Evolutionary conservation across 768 basidiomycete species (phyloP).

Genomic region (Tephrocybe sp.): DNA sequence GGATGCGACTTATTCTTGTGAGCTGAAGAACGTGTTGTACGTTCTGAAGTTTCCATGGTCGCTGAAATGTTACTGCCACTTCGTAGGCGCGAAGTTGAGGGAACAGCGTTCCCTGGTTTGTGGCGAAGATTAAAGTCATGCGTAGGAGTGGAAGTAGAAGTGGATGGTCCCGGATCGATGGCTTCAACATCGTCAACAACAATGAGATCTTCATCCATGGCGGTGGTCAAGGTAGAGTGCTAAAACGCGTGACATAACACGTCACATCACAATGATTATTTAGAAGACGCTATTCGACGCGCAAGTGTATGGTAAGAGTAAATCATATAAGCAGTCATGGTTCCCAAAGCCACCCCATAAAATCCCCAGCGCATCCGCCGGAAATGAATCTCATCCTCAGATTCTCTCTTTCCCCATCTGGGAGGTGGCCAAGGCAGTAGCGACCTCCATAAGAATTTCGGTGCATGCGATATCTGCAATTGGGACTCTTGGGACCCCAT

Average conservation of each 20-base stretch:
- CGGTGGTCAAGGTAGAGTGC: neutral
- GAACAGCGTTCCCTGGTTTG: constrained; percentile 22
- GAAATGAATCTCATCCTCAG: constrained; percentile 44
- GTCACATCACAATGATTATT: neutral
- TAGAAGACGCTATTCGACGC: neutral
- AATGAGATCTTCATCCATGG: constrained; percentile 61
- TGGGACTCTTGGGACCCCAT: constrained; percentile 20
- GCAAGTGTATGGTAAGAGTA: constrained; percentile 17
- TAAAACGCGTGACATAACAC: neutral
- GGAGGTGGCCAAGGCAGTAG: constrained; percentile 32
- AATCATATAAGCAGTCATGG: constrained; percentile 36
- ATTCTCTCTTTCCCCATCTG: constrained; percentile 18
- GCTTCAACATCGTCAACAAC: constrained; percentile 58
- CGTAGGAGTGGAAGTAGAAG: constrained; percentile 14
- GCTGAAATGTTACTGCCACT: constrained; percentile 28
- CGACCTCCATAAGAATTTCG: constrained; percentile 33
- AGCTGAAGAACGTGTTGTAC: constrained; percentile 55
- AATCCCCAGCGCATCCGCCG: constrained; percentile 53
- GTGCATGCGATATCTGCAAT: constrained; percentile 6
- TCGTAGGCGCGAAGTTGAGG: constrained; percentile 30
- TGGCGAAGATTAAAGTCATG: constrained; percentile 19
- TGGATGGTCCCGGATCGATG: constrained; percentile 31
- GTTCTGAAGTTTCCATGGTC: constrained; percentile 37
- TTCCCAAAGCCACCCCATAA: constrained; percentile 41
- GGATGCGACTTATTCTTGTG: constrained; percentile 54